Evolutionary conservation across 164 flowering plant genomes (phyloP), one percentile per base, ranked within the genome.

Genomic region (Malania oleifera): DNA sequence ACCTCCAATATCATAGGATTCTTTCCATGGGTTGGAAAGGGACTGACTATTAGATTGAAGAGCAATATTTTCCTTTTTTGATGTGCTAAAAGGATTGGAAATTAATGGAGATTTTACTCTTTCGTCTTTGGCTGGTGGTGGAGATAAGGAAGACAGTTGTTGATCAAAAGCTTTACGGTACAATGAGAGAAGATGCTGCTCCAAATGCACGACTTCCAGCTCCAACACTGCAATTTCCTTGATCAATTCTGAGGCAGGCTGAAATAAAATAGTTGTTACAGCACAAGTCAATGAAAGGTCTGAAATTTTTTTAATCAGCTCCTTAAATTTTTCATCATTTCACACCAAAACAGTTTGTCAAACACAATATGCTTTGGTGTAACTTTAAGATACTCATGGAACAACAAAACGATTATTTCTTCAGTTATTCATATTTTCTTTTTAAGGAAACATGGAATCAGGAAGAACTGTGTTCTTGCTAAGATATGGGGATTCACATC

Each of bases 121-220:
- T 57, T 70, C 77, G 57, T 75, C 73, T 52, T 56, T 70, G 28
- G 60, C 50, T 20, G 79, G 44, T 20, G 79, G 44, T 39, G 80
- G 86, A 50, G 86, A 72, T 52, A 66, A 59, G 7, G 75, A 20
- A 29, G 82, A 64, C 38, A 56, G 25, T 69, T 78, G 80, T 51
- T 75, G 80, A 70, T 77, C 84, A 68, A 84, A 89, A 19, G 93
- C 87, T 69, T 76, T 82, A 34, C 91, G 80, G 44, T 89, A 89
- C 65, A 80, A 54, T 25, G 82, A 78, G 49, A 80, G 80, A 54
- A 80, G 82, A 67, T 78, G 71, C 49, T 78, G 85, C 56, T 80
- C 85, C 69, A 80, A 63, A 68, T 80, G 47, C 25, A 65, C 68
- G 57, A 77, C 80, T 72, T 77, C 80, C 67, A 73, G 52, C 63